phyloP scores from a whole-genome alignment of 202 grass and related monocot genomes.

The Zoysia matrella region DNA sequence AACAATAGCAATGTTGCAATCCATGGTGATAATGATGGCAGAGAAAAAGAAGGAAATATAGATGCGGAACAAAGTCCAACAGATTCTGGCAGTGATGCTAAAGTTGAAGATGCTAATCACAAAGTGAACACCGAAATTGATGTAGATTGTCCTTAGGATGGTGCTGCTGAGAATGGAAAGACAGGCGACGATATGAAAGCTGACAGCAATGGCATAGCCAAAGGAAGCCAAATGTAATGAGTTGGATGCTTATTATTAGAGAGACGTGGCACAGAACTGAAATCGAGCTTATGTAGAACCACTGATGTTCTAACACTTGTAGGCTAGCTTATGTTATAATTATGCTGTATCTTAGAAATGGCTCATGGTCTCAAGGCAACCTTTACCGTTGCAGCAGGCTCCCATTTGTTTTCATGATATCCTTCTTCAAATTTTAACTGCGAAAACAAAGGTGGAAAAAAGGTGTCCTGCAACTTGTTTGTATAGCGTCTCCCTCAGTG shows the following conservation, averaged over 20 bases:
- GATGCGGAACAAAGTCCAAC: neutral
- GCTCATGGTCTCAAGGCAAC: too few relatives aligned
- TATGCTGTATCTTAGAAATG: too few relatives aligned
- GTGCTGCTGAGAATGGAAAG: constrained; percentile 6
- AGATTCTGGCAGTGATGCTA: neutral
- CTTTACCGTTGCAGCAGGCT: too few relatives aligned
- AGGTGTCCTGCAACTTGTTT: neutral
- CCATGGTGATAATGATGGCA: neutral
- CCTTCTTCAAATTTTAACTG: neutral
- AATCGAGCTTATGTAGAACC: constrained; percentile 1
- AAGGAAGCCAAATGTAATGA: neutral
- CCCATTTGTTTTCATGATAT: too few relatives aligned
- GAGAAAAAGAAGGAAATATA: constrained; percentile 13
- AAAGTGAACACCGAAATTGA: constrained; percentile 21
- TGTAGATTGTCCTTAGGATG: constrained; percentile 34
- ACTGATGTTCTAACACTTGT: constrained; percentile 23
- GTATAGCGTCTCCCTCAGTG: neutral
- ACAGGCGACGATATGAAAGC: neutral
- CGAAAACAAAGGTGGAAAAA: too few relatives aligned
- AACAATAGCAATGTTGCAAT: neutral
- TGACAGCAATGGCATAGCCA: neutral
- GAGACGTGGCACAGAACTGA: neutral
- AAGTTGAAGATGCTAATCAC: constrained; percentile 26
- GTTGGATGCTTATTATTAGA: neutral
- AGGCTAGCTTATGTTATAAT: constrained; percentile 29